phyloP scores from a whole-genome alignment of 2,329 filamentous ascomycete species.

The Coniochaeta ligniaria region DNA sequence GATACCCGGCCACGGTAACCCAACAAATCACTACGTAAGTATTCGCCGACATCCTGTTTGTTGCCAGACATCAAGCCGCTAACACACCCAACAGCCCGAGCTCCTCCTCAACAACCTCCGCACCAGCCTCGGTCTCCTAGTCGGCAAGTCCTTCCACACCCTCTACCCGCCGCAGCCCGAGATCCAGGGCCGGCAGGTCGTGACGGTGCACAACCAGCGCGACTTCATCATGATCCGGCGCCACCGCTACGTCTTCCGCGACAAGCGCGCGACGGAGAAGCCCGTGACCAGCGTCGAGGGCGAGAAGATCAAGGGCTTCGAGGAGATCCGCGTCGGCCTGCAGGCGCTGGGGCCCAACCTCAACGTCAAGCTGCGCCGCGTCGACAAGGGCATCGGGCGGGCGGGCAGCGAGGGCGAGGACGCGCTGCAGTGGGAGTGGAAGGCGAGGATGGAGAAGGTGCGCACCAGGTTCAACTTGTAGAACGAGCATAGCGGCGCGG shows the following conservation, averaged over 20 bases:
- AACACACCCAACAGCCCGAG: constrained; percentile 13
- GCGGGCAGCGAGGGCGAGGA: constrained; percentile 61
- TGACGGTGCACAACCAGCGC: constrained; percentile 89
- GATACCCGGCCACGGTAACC: constrained; percentile 79
- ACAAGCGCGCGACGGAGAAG: constrained; percentile 83
- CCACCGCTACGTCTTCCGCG: constrained; percentile 87
- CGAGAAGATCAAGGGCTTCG: constrained; percentile 74
- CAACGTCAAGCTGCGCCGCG: constrained; percentile 79
- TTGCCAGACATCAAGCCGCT: too few relatives aligned
- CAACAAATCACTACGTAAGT: constrained; percentile 68
- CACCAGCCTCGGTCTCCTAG: constrained; percentile 82
- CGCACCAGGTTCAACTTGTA: constrained; percentile 90
- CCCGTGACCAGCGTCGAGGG: constrained; percentile 75
- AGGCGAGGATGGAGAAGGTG: constrained; percentile 88
- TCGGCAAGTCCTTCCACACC: constrained; percentile 75
- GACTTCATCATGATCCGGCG: constrained; percentile 92
- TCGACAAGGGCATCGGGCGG: constrained; percentile 78
- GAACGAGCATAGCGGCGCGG: constrained; percentile 1
- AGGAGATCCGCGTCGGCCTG: constrained; percentile 77
- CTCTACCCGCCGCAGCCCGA: constrained; percentile 79
- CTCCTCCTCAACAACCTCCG: constrained; percentile 85
- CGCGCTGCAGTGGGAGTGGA: constrained; percentile 94
- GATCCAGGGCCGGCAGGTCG: constrained; percentile 77
- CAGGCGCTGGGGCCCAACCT: constrained; percentile 44
- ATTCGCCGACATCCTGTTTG: constrained; percentile 71